Conservation (phyloP, 305 asterid species). For the Fraxinus platypoda region DNA sequence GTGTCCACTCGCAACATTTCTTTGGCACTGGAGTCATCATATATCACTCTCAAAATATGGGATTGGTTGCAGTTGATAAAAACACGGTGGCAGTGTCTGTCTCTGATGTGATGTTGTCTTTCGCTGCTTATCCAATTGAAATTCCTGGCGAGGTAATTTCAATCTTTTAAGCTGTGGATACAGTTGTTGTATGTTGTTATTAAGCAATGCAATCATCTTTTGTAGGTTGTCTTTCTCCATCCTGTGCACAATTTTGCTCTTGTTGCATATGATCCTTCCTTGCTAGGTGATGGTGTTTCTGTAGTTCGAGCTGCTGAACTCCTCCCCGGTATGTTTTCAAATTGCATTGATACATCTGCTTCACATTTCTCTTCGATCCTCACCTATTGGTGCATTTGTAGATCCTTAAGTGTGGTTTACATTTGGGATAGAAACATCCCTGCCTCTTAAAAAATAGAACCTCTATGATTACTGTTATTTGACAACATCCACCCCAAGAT, state of each 20-base stretch:
- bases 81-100: slow-evolving; percentile 95
- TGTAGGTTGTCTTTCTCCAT: slow-evolving; percentile 95
- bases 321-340: slow-evolving; percentile 70
- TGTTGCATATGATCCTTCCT: slow-evolving; percentile 92
- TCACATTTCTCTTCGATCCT: neutral
- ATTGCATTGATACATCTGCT: slow-evolving; percentile 16
- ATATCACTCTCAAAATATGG: slow-evolving; percentile 87
- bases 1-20: slow-evolving; percentile 98
- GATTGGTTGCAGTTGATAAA: slow-evolving; percentile 94
- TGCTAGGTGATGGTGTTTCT: slow-evolving; percentile 84
- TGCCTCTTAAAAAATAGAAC: neutral
- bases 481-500: neutral
- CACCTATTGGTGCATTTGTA: neutral
- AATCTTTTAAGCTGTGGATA: slow-evolving; percentile 20
- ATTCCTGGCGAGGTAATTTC: slow-evolving; percentile 90
- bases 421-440: neutral
- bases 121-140: slow-evolving; percentile 99
- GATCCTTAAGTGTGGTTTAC: neutral
- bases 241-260: slow-evolving; percentile 97
- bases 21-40: slow-evolving; percentile 94
- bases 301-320: slow-evolving; percentile 96
- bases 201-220: slow-evolving; percentile 25
- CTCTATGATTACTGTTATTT: neutral
- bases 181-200: slow-evolving; percentile 16
- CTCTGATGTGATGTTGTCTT: slow-evolving; percentile 96